Base-by-base conservation (phyloP, 73 alveolate genomes). In the Durusdinium trenchii region DNA sequence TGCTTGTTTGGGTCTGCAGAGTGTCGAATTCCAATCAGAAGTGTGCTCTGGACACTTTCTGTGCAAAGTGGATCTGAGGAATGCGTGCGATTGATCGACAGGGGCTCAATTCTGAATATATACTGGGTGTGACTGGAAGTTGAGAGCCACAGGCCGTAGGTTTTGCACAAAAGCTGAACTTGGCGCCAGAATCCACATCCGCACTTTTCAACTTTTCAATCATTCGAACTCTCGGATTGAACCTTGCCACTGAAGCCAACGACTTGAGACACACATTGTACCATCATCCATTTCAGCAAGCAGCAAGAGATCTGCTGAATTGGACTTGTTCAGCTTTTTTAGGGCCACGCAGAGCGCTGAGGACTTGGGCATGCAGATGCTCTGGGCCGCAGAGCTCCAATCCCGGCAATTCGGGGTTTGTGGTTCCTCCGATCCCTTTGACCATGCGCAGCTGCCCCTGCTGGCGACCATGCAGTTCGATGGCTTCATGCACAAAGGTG, bases 381-480 rank as follows among this genome's bases (percentile, higher is more conserved):
- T 91, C 16, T 91, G 97, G 97, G 84, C 97, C 23, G 97, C 97
- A n/a, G 97, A 91, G 81, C 52, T 91, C 78, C 97, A 91, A 91
- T 86, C 97, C 60, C 71, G 97, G 52, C 97, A 91, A 87, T 91
- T 91, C 60, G 97, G 97, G 45, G 81, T 78, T 43, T 54, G 87
- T 42, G 61, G 86, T 16, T 78, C 87, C 18, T 60, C 97, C 45
- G 97, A 91, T 76, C 97, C 97, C 89, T 91, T 91, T 35, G 97
- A 91, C 81, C 83, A 91, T 38, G 87, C 97, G 52, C 97, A 91
- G 97, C 75, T 91, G 89, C 97, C 97, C 3, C 87, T 91, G 54
- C 87, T 91, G 87, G 97, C 97, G 76, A 91, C 97, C 47, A 91
- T 91, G 97, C 97, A 91, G 54, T 91, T 91, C 47, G 97, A 91